A percentile compares a stretch with the other conserved stretches of the same genome.
phyloP scores from a whole-genome alignment of 2,329 filamentous ascomycete species.

The Aspergillus luchuensis region DNA sequence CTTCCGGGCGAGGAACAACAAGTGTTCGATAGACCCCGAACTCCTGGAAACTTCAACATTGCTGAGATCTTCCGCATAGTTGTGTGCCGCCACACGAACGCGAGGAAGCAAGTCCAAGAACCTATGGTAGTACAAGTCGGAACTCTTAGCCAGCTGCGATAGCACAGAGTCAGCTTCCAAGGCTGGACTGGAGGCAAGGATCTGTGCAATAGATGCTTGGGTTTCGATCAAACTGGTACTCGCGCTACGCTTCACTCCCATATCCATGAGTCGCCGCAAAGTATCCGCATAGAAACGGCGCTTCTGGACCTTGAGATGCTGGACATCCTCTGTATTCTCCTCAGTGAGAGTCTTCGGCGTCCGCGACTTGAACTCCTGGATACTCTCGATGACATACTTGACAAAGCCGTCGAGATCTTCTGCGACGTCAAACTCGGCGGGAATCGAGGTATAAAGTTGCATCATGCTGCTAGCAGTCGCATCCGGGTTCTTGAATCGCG shows the following conservation, averaged over 20 bases:
- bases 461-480: conserved; percentile 75
- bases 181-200: conserved; percentile 63
- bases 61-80: conserved; percentile 84
- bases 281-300: conserved; percentile 88
- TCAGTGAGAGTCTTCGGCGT: conserved; percentile 81
- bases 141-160: conserved; percentile 39
- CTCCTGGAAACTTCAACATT: conserved; percentile 76
- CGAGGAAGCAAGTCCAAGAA: conserved; percentile 72
- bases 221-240: conserved; percentile 70
- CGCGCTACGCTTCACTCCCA: conserved; percentile 87
- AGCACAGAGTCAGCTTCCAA: conserved; percentile 31
- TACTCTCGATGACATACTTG: conserved; percentile 66
- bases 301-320: conserved; percentile 89
- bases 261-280: conserved; percentile 76
- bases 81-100: conserved; percentile 66
- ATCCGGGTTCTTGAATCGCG: conserved; percentile 69
- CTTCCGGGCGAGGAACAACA: conserved; percentile 59
- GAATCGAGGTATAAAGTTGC: conserved; percentile 58
- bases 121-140: conserved; percentile 77
- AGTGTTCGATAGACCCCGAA: conserved; percentile 81
- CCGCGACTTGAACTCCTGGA: conserved; percentile 75
- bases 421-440: conserved; percentile 58
- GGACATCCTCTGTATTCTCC: conserved; percentile 79
- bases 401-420: conserved; percentile 68
- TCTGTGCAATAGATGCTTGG: conserved; percentile 69